Conservation (phyloP, 2,329 filamentous ascomycete species). For the Cercospora zeae-maydis region DNA sequence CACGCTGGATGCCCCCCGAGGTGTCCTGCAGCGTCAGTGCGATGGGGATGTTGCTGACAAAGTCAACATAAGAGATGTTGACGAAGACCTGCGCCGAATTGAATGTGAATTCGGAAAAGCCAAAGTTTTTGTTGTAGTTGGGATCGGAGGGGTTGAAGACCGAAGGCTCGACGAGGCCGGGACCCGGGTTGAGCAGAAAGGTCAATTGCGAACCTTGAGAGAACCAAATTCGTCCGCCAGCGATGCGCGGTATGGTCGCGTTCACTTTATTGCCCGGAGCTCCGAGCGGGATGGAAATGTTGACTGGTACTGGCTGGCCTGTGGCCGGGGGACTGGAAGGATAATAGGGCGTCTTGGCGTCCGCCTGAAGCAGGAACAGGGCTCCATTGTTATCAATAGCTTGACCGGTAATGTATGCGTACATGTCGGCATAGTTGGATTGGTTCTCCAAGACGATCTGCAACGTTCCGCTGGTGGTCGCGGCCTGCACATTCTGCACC, state of each 20-base stretch:
- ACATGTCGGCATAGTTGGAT: conserved; percentile 34
- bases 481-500: conserved; percentile 19
- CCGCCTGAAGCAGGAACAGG: conserved; percentile 35
- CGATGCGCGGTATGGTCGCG: conserved; percentile 37
- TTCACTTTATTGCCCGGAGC: conserved; percentile 34
- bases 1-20: conserved; percentile 38
- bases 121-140: conserved; percentile 46
- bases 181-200: conserved; percentile 38
- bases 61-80: conserved; percentile 43
- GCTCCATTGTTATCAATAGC: conserved; percentile 36
- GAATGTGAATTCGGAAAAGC: conserved; percentile 49
- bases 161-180: conserved; percentile 37
- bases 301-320: conserved; percentile 37
- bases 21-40: conserved; percentile 39
- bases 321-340: conserved; percentile 34
- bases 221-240: conserved; percentile 40
- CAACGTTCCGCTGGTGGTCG: conserved; percentile 30
- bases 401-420: conserved; percentile 51
- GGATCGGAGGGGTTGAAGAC: conserved; percentile 41
- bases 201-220: conserved; percentile 33
- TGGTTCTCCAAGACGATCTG: conserved; percentile 35
- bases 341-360: conserved; percentile 38
- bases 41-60: conserved; percentile 44
- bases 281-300: conserved; percentile 47
- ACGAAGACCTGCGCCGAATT: conserved; percentile 47